Evolutionary conservation across 202 grass and related monocot species (phyloP).

Genomic region (Bolboschoenoplectus hybrid): DNA sequence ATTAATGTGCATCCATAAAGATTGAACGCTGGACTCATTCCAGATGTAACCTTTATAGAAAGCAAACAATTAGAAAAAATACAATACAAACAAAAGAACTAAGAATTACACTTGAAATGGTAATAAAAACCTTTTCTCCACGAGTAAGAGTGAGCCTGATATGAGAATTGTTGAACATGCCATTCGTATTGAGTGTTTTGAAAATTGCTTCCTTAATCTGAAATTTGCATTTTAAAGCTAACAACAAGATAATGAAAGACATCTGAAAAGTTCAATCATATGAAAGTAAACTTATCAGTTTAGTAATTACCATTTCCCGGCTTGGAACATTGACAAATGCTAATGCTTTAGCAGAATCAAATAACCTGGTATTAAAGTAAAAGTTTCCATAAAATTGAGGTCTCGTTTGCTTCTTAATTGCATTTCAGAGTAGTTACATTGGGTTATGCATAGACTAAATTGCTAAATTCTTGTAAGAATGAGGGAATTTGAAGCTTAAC

Average conservation of each 20-base stretch:
- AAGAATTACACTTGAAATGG: not conserved
- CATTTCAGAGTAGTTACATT: slow-evolving; percentile 10
- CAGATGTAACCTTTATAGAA: slow-evolving; percentile 85
- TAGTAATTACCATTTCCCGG: slow-evolving; percentile 67
- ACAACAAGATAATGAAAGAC: slow-evolving; percentile 29
- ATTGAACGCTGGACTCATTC: slow-evolving; percentile 97
- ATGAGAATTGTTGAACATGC: slow-evolving; percentile 97
- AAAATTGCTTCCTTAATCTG: slow-evolving; percentile 95
- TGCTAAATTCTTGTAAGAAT: not conserved
- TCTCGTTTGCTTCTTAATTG: not conserved
- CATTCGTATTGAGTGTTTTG: slow-evolving; percentile 88
- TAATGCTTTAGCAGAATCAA: slow-evolving; percentile 97
- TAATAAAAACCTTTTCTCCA: slow-evolving; percentile 77
- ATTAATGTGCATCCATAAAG: slow-evolving; percentile 94
- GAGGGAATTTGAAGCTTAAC: slow-evolving; percentile 12
- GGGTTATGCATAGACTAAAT: not conserved
- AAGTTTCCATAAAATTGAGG: slow-evolving; percentile 19
- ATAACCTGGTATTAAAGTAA: slow-evolving; percentile 57
- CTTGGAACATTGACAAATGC: slow-evolving; percentile 87
- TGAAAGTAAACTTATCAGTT: slow-evolving; percentile 19
- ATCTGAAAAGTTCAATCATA: not conserved
- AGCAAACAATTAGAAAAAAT: slow-evolving; percentile 34
- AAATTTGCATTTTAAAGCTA: slow-evolving; percentile 35
- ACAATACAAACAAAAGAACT: slow-evolving; percentile 42
- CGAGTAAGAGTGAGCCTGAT: slow-evolving; percentile 91